Base-by-base conservation (phyloP, 257 asterid species). In the Echium plantagineum region DNA sequence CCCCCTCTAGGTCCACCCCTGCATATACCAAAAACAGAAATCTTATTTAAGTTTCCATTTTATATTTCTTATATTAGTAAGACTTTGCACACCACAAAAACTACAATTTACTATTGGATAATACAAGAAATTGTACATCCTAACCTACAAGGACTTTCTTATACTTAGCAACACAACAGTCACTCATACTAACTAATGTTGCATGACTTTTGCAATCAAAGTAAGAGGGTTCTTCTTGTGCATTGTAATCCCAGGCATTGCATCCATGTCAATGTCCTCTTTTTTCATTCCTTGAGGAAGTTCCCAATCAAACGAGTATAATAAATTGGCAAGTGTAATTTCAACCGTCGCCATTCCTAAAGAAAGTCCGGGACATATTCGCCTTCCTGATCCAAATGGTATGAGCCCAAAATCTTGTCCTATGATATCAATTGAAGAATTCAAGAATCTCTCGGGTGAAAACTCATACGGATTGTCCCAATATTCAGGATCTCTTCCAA, bases 371-470 rank as follows among this genome's bases (percentile, higher is more conserved):
- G 57, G 24, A 15, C 57, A 53, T 7, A 53, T 53, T 53, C 57
- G 21, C 26, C 59, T 55, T 4, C 59, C 59, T 12, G 59, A 21
- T 55, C 59, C 59, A 55, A 55, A 55, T 19, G 59, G 59, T 15
- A 55, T 55, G 15, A 55, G 17, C 0, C 28, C 31, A 55, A 55
- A 55, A 22, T 55, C 13, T 55, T 55, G 59, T 1, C 59, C 59
- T 55, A 15, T 20, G 59, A 4, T 21, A 19, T 55, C 59, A 3
- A 55, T 55, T 20, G 28, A 13, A 22, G 30, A 15, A 7, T 55
- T 21, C 59, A 55, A 55, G 24, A 16, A 55, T 8, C 59, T 55
- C 32, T 55, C 59, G 4, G 59, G 59, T 19, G 5, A 21, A 24
- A 55, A 55, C 59, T 53, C 57, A 21, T 0, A 18, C 5, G 57